Base-by-base conservation (phyloP, 139 green algal species). In the Chlorella sorokiniana region DNA sequence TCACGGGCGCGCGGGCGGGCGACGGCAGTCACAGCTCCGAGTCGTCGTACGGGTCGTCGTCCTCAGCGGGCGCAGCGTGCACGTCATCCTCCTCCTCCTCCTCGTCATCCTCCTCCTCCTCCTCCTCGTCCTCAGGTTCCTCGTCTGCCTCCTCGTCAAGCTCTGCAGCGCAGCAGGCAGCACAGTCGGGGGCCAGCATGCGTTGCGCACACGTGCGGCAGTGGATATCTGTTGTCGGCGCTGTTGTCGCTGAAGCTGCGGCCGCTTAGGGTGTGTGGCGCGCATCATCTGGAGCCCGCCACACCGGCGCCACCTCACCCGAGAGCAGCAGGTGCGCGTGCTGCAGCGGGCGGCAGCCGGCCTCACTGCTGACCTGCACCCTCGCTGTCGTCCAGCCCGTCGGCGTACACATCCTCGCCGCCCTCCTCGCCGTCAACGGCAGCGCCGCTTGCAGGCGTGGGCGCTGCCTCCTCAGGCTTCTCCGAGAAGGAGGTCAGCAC, bases 401-500 rank as follows among this genome's bases (percentile, higher is more conserved):
- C 73, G 54, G 62, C 73, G 25, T 79, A 79, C 52, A 79, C 73
- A 35, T 69, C 52, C 0, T 87, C 69, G 1, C 44, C 75, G 1
- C 62, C 75, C 11, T 31, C 59, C 4, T 56, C 54, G 1, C 16
- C 59, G 16, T 29, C 56, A 2, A n/a, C 73, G 6, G 51, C 52
- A 3, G 41, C 73, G 52, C 78, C 42, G 9, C 16, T 29, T 23
- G 31, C n/a, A 14, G n/a, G 9, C 5, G 8, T n/a, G 37, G 56
- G 56, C 16, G 16, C 59, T 9, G 52, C 48, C 72, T 68, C 72
- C 51, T 79, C 72, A 25, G 51, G 51, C 10, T 27, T 31, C 72
- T 79, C 72, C 11, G 41, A 59, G 75, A 91, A 91, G 22, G 76
- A 70, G 11, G 48, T 35, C 35, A 91, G 77, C 16, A 91, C 81